Evolutionary conservation across 164 flowering plant genomes (phyloP).

Genomic region (Aristolochia fimbriata): DNA sequence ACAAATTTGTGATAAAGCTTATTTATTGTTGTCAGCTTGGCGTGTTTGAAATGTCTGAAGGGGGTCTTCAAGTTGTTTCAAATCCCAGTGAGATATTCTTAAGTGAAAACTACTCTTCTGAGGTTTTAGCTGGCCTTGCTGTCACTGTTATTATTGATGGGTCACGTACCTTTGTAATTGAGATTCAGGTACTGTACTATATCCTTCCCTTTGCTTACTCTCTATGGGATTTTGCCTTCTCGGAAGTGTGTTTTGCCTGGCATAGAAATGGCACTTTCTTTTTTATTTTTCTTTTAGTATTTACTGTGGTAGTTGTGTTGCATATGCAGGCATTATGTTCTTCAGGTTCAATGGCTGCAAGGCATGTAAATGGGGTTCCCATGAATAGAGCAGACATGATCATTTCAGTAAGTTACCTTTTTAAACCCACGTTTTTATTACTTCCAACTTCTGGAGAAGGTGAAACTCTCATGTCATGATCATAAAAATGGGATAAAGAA

Average conservation of each 20-base stretch:
- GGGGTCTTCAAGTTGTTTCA: constrained; percentile 69
- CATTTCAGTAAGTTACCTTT: constrained; percentile 49
- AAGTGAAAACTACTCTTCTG: constrained; percentile 61
- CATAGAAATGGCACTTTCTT: background rate
- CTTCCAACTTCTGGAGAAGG: too few relatives aligned
- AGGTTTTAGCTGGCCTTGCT: constrained; percentile 79
- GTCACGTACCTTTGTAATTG: constrained; percentile 76
- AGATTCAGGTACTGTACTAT: constrained; percentile 67
- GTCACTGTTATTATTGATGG: constrained; percentile 88
- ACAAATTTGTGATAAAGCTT: background rate
- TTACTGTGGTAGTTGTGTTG: background rate
- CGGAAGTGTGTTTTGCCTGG: background rate
- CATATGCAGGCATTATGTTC: constrained; percentile 73
- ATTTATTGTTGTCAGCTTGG: constrained; percentile 58
- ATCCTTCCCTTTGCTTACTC: background rate
- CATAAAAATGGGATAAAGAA: too few relatives aligned
- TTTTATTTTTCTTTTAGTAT: background rate
- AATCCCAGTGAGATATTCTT: constrained; percentile 84
- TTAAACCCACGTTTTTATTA: too few relatives aligned
- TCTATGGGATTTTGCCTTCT: too few relatives aligned
- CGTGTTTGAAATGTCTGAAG: constrained; percentile 80
- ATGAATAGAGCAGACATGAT: constrained; percentile 75
- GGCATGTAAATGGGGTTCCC: constrained; percentile 67
- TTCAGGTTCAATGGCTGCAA: constrained; percentile 31
- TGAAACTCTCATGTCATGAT: too few relatives aligned